Evolutionary conservation across 805 yeast species (phyloP), one percentile per base, ranked within the genome.

Genomic region (Huiozyma sinensis): DNA sequence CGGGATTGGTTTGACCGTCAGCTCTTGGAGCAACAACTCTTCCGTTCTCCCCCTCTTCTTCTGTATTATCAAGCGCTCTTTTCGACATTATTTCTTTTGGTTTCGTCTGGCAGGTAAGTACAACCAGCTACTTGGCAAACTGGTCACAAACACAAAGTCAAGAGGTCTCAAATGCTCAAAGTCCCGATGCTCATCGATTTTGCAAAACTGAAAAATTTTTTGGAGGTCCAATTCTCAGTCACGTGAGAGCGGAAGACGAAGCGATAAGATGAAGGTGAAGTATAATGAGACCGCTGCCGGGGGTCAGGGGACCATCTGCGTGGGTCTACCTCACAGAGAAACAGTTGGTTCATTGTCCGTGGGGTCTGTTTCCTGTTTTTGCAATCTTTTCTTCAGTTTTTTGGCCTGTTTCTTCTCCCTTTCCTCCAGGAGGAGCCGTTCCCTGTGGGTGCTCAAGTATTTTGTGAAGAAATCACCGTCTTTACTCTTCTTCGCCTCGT

Each of bases 31-130:
- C 72, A 6, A 70, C 72, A 28, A 54, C 47, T 52, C 72, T 65
- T 17, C 24, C 24, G 24, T 17, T 2, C 24, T 17, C 24, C 24
- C 4, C 24, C 6, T 60, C 67, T 5, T 63, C 60, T 7, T 70
- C 68, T 10, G 64, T 59, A 38, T 57, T 42, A 35, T 56, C 64
- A 29, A 74, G 73, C 17, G 69, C 40, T 68, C 81, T 70, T 53
- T 76, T 76, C n/a, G 79, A 68, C 80, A 76, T 73, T 38, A 12
- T 37, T 4, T 28, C 11, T 10, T n/a, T 6, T 37, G 27, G 38
- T 38, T 29, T 13, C 6, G 7, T 13, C 24, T 17, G 24, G 24
- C 24, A 17, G 24, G 24, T 17, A 17, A 17, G 4, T 17, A 17
- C 24, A 17, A 17, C 24, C 24, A 17, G 24, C 24, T 17, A 17